Evolutionary conservation across 2,329 filamentous ascomycete species (phyloP), one percentile per base, ranked within the genome.

Genomic region (Xylariaceae sp.): DNA sequence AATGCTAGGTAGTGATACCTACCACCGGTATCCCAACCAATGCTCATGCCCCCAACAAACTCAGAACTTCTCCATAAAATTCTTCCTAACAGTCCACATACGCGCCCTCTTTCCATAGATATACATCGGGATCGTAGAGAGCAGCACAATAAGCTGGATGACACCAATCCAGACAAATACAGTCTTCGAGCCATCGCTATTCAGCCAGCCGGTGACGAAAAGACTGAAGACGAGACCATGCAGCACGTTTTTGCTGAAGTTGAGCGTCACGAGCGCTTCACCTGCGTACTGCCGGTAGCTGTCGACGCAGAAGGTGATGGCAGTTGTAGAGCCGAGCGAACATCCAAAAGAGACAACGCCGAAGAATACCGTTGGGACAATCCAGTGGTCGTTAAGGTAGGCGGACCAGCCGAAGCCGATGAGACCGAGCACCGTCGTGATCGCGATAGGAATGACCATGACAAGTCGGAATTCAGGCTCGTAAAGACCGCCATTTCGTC

Each of bases 401-500:
- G 88, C 90, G 8, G 88, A 92, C 94, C 93, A 97, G n/a, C 93
- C 93, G 69, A 94, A 97, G 1, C 92, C 93, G 86, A 97, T 96
- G 13, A 97, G 82, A 0, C 94, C 94, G 37, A 93, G 85, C 1
- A 87, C 85, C 0, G 92, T 97, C 2, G 86, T 85, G 56, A 97
- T 69, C 0, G 88, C 79, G 37, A 97, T 87, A 0, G 92, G 93
- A 2, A 88, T 75, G 0, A 86, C 90, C 93, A 97, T 96, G 49
- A 96, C 82, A 0, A 96, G 82, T 5, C 92, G 85, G 70, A 95
- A 97, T 73, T 97, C 93, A 0, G 93, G 93, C 73, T 97, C 93
- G 72, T 97, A 97, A 2, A 97, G 78, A 1, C 93, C 93, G n/a
- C 90, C 91, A 67, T 97, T 97, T 34, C 87, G 86, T 42, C 87